A percentile compares a stretch with the other conserved stretches of the same genome.
Evolutionary conservation across 768 basidiomycete genomes (phyloP).

Genomic region (Rubroboletus pulcherrimus): DNA sequence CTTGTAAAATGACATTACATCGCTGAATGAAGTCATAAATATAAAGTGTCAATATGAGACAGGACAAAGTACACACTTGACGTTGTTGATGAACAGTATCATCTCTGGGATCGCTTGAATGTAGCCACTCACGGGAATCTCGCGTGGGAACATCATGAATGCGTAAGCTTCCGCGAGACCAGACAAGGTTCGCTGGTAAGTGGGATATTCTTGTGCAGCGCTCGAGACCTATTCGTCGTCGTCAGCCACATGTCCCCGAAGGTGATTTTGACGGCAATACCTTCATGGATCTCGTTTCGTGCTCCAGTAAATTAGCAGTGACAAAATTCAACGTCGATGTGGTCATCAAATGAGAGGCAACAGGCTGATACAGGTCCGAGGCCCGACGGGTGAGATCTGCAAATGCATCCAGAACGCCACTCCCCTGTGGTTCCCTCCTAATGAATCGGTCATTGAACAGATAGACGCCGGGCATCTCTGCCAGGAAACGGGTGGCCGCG

Average conservation of each 20-base stretch:
- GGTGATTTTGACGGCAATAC: conserved; percentile 7
- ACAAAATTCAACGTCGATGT: conserved; percentile 35
- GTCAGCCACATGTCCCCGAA: background rate
- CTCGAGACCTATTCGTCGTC: conserved; percentile 10
- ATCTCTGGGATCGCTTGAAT: conserved; percentile 32
- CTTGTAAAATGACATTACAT: conserved; percentile 40
- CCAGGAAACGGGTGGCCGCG: too few species aligned
- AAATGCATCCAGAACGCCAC: background rate
- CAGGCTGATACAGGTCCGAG: conserved; percentile 1
- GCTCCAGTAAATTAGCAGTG: conserved; percentile 31
- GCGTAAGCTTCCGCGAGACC: conserved; percentile 34
- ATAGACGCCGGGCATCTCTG: background rate
- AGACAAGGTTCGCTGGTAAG: conserved; percentile 26
- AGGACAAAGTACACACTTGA: conserved; percentile 31
- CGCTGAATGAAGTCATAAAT: conserved; percentile 23
- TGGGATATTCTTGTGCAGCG: conserved; percentile 25
- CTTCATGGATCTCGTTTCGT: conserved; percentile 27
- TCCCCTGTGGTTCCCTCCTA: conserved; percentile 24
- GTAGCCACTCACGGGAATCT: conserved; percentile 31
- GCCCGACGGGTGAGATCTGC: background rate
- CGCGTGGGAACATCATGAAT: conserved; percentile 34
- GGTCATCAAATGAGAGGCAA: conserved; percentile 34
- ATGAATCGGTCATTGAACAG: conserved; percentile 12
- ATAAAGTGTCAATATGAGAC: too few species aligned
- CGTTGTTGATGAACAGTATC: conserved; percentile 29